Percentiles rank a stretch among this genome's conserved stretches.
phyloP scores from a whole-genome alignment of 352 stramenopile species.

The Phytophthora aleatoria region DNA sequence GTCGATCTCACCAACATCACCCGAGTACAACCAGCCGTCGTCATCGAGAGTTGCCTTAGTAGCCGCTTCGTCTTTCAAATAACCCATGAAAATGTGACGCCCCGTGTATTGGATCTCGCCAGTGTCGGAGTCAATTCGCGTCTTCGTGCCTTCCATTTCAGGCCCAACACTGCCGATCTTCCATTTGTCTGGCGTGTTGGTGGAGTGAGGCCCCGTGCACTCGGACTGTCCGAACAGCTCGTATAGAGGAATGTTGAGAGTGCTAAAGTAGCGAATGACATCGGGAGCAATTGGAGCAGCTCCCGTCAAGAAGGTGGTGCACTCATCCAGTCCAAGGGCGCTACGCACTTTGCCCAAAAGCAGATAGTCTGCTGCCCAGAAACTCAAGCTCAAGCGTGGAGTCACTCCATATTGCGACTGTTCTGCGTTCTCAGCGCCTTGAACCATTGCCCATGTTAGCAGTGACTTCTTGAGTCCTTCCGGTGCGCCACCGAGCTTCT shows the following conservation, averaged over 20 bases:
- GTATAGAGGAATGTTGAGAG: conserved; percentile 93
- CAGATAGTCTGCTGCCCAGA: conserved; percentile 84
- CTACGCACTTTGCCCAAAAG: conserved; percentile 81
- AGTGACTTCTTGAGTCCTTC: conserved; percentile 85
- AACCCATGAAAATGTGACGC: conserved; percentile 78
- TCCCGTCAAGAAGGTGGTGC: conserved; percentile 81
- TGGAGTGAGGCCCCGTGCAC: conserved; percentile 85
- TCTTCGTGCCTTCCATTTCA: conserved; percentile 57
- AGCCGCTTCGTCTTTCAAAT: conserved; percentile 61
- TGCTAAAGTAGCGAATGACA: conserved; percentile 88
- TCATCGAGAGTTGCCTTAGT: conserved; percentile 61
- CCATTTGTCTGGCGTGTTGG: conserved; percentile 76
- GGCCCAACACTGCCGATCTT: conserved; percentile 87
- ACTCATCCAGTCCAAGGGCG: conserved; percentile 82
- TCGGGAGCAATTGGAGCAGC: conserved; percentile 72
- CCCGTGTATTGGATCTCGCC: conserved; percentile 73
- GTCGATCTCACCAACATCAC: conserved; percentile 88
- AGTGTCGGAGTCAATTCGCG: conserved; percentile 47
- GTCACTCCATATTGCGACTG: conserved; percentile 70
- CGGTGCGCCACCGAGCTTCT: conserved; percentile 34
- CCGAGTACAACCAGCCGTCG: conserved; percentile 91
- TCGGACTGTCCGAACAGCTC: conserved; percentile 93
- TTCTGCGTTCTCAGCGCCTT: conserved; percentile 60
- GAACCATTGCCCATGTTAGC: conserved; percentile 49
- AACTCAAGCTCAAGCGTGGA: conserved; percentile 62